Conservation (phyloP, 441 rosid genomes). For the Populus hybrid region DNA sequence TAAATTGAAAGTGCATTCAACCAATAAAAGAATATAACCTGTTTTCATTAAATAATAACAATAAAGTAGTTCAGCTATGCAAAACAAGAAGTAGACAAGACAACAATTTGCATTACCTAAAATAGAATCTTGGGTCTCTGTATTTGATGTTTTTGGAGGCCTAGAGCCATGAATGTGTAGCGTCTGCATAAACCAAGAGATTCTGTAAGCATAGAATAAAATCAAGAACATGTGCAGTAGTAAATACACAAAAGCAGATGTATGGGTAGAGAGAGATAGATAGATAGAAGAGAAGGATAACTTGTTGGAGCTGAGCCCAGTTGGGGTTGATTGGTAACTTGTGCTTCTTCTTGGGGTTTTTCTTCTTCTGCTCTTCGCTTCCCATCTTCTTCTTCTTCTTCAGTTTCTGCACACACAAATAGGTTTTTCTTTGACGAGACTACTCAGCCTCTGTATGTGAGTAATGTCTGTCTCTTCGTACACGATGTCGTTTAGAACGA, state of each 20-base stretch:
- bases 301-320: conserved; percentile 74
- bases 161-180: conserved; percentile 39
- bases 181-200: conserved; percentile 34
- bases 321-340: conserved; percentile 52
- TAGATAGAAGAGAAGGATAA: conserved; percentile 11
- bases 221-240: conserved; percentile 8
- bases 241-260: not conserved
- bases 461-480: not conserved
- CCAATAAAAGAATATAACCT: not conserved
- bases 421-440: not conserved
- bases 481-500: not conserved
- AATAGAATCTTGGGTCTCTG: conserved; percentile 37
- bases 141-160: conserved; percentile 25
- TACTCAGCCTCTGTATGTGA: not conserved
- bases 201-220: not conserved
- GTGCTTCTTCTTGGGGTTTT: conserved; percentile 32
- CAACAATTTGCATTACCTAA: conserved; percentile 38
- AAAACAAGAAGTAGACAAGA: not conserved
- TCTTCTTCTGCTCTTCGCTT: conserved; percentile 25
- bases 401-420: not conserved
- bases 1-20: not conserved
- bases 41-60: no score
- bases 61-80: no score
- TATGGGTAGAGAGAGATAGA: no score
- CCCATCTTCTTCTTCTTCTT: conserved; percentile 22